Percentiles rank a stretch among this genome's conserved stretches.
Evolutionary conservation across 441 rosid species (phyloP).

Genomic region (Erodium trifolium): DNA sequence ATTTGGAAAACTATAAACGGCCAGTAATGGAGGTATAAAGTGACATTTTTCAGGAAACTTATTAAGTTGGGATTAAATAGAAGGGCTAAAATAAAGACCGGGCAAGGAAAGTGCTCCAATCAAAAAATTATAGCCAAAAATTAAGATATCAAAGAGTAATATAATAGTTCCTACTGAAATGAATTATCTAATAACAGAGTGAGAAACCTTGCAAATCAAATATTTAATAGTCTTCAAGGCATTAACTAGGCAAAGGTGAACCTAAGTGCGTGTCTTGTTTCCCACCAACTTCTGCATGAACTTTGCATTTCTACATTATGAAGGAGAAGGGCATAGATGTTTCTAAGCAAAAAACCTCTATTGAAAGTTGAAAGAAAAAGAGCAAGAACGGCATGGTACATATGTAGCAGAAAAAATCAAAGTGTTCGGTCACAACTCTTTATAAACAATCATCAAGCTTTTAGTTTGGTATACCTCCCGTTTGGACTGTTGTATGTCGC

Average conservation of each 20-base stretch:
- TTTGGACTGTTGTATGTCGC: slow-evolving; percentile 84
- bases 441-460: background rate
- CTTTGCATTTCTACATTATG: no score
- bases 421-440: background rate
- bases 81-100: background rate
- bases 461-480: slow-evolving; percentile 54
- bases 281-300: no score
- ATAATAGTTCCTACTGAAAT: background rate
- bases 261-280: no score
- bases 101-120: background rate
- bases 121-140: background rate
- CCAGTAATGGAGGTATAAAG: no score
- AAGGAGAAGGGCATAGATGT: no score
- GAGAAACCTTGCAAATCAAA: no score
- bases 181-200: no score
- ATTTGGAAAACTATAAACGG: no score
- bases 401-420: background rate
- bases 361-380: no score
- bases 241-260: no score
- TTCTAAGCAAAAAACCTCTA: no score
- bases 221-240: no score
- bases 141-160: background rate
- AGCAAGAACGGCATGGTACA: background rate
- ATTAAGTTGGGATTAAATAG: background rate
- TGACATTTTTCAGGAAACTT: background rate